These are phyloP conservation scores for Periconia sp. DNA, from an alignment of 2,329 filamentous ascomycete species.

Conservation along the genomic window DNA sequence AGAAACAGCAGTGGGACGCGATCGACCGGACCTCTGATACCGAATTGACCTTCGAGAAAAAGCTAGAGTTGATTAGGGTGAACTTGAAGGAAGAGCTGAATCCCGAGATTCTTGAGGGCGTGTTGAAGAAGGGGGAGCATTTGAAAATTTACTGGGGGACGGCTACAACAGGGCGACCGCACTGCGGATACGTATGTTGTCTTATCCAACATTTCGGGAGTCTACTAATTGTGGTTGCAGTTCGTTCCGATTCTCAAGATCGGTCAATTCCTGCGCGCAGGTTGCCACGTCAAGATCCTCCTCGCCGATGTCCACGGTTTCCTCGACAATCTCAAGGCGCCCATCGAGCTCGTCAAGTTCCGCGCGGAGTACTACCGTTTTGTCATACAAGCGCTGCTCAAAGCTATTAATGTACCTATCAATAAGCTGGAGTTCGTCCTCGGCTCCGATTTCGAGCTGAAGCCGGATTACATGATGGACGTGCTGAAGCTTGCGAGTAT, in stretches of 20 bases:
- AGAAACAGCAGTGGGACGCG: slow-evolving; percentile 26
- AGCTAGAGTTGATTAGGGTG: slow-evolving; percentile 76
- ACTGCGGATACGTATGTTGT: slow-evolving; percentile 74
- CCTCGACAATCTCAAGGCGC: slow-evolving; percentile 84
- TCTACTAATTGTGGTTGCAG: slow-evolving; percentile 14
- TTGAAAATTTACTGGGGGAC: slow-evolving; percentile 89
- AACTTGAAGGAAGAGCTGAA: slow-evolving; percentile 85
- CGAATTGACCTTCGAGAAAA: slow-evolving; percentile 60
- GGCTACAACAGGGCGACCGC: slow-evolving; percentile 84
- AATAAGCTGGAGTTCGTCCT: slow-evolving; percentile 82
- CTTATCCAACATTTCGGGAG: not conserved
- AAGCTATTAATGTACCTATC: slow-evolving; percentile 78
- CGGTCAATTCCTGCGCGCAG: slow-evolving; percentile 83
- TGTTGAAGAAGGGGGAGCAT: slow-evolving; percentile 69
- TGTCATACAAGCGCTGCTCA: slow-evolving; percentile 75
- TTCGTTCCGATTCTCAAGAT: slow-evolving; percentile 89
- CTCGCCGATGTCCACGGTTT: slow-evolving; percentile 72
- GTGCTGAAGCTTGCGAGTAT: slow-evolving; percentile 76
- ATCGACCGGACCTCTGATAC: slow-evolving; percentile 26
- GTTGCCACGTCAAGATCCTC: slow-evolving; percentile 80
- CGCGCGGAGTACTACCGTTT: slow-evolving; percentile 84
- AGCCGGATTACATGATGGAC: slow-evolving; percentile 80
- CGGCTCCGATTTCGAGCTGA: slow-evolving; percentile 80
- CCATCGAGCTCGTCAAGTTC: slow-evolving; percentile 83
- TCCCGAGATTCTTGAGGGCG: slow-evolving; percentile 78